Conservation (phyloP, 2,329 filamentous ascomycete genomes). For the Talaromyces sp. region DNA sequence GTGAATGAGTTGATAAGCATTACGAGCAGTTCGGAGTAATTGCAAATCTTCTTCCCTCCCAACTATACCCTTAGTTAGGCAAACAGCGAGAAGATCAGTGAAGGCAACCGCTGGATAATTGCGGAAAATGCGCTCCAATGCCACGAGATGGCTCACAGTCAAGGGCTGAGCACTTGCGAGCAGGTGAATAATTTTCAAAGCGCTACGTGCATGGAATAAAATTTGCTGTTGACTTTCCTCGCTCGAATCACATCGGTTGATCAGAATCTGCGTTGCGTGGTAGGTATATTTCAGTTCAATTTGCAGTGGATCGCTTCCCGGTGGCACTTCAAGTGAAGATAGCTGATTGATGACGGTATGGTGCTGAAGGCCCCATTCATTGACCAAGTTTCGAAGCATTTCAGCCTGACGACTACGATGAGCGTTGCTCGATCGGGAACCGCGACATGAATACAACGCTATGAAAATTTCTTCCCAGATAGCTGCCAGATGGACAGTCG, state of each 20-base stretch:
- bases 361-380: constrained; percentile 10
- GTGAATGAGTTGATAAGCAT: constrained; percentile 1
- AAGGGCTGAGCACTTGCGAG: neutral
- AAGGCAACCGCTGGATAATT: constrained; percentile 9
- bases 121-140: constrained; percentile 3
- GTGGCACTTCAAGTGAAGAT: neutral
- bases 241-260: neutral
- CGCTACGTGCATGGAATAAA: constrained; percentile 6
- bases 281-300: constrained; percentile 14
- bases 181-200: neutral
- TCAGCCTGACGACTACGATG: constrained; percentile 1
- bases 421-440: neutral
- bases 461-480: constrained; percentile 14
- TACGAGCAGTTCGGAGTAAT: neutral
- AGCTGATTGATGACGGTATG: neutral
- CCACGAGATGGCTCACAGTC: neutral
- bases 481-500: neutral
- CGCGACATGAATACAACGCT: constrained; percentile 6
- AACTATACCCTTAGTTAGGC: neutral
- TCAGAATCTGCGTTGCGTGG: constrained; percentile 5
- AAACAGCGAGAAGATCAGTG: neutral
- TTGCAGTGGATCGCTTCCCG: neutral
- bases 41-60: constrained; percentile 2
- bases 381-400: neutral
- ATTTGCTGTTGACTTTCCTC: constrained; percentile 5